Evolutionary conservation across 2,329 filamentous ascomycete species (phyloP), one percentile per base, ranked within the genome.

Genomic region (Verticillium dahliae): DNA sequence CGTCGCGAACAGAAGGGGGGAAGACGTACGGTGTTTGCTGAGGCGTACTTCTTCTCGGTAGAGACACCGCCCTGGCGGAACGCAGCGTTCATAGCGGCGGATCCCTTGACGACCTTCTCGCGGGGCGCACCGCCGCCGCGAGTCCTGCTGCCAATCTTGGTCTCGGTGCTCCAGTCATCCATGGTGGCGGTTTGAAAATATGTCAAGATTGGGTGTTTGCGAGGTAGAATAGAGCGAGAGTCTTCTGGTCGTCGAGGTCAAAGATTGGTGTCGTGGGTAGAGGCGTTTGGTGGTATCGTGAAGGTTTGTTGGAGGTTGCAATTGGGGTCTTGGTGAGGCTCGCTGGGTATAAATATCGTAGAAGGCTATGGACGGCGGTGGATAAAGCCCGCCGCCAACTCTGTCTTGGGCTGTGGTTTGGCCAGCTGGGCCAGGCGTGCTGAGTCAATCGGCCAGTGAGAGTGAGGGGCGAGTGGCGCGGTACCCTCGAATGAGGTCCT

Each of bases 121-220:
- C 91, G 90, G 68, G 85, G 80, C 61, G 75, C 76, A 62, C 77
- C 83, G 69, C 88, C 90, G 67, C 86, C 85, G 71, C 87, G 87
- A 72, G 85, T 85, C 79, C 90, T 94, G 85, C 87, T 91, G 73
- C 95, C 95, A 74, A 99, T 98, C 85, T 95, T 96, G 79, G 92
- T 96, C 69, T 90, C 87, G 69, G 80, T 77, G 71, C 97, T 90
- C 93, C 94, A 98, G 72, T 96, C 92, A 60, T 74, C 76, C 85
- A 90, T 86, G 59, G 72, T 87, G 87, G 86, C 84, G 69, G 69
- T 77, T 69, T 64, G 69, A 72, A 61, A 63, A 66, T 68, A 60
- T 63, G 60, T 22, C 59, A 38, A 62, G 50, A 58, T 60, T 61
- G 61, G 39, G 60, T 63, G 56, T 60, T 34, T 35, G 13, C 37